Base-by-base conservation (phyloP, 1,284 basidiomycete genomes). In the Ceratorhiza oryzae-sativae region DNA sequence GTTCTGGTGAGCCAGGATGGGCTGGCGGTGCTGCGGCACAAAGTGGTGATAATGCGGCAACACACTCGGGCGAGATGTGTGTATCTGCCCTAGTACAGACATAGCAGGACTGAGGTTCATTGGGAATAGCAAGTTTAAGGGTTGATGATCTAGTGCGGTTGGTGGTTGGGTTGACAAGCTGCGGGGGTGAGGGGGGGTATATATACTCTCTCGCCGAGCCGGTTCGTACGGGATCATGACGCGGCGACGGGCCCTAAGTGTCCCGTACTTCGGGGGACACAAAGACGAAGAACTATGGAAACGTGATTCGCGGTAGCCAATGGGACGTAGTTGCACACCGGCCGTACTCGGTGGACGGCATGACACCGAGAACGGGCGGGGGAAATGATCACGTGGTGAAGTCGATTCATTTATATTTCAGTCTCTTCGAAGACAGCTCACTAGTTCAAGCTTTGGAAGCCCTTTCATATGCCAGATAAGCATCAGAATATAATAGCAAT, bases 81-180 rank as follows among this genome's bases (percentile, higher is more conserved):
- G 60, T 12, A 62, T 6, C 18, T 41, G 45, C 32, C 60, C 60
- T 9, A 62, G 39, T 27, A 41, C 27, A 34, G 60, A 36, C 60
- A 62, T 62, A 34, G 27, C 25, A 13, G 53, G 30, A 56, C 20
- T 45, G 42, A 10, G n/a, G 23, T 3, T n/a, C 3, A 23, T 8
- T 3, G 48, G 2, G n/a, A 1, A 9, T 20, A 23, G 20, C 23
- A 49, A 49, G 23, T 15, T 2, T 13, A 13, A 3, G 18, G 48
- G 1, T 20, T 10, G 48, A 23, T 48, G 48, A 20, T 20, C 9
- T 23, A 18, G 15, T 48, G 20, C 20, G 46, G 46, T 6, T 48
- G 46, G 46, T 48, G 6, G 46, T n/a, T 48, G 46, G n/a, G 46
- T n/a, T 53, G 23, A 13, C 15, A 23, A 2, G 27, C 13, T 13